Evolutionary conservation across 2,329 filamentous ascomycete species (phyloP).

Genomic region (Pleomassaria siparia): DNA sequence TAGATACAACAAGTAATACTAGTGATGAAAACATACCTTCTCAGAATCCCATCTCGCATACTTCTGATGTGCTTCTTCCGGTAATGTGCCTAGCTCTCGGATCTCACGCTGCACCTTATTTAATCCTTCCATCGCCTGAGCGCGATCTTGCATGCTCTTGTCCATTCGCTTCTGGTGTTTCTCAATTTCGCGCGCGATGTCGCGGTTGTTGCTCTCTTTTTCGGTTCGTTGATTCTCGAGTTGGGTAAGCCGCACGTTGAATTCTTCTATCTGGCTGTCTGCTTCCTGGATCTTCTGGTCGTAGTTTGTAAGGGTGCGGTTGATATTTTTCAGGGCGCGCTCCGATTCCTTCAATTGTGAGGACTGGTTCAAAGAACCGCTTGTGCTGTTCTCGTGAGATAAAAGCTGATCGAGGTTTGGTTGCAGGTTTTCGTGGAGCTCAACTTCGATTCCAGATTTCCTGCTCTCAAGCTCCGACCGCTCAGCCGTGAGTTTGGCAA

Average conservation of each 20-base stretch:
- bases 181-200: slow-evolving; percentile 75
- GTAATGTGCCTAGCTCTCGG: slow-evolving; percentile 86
- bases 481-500: slow-evolving; percentile 71
- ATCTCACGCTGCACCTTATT: slow-evolving; percentile 86
- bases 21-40: slow-evolving; percentile 55
- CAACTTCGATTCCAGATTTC: slow-evolving; percentile 82
- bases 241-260: slow-evolving; percentile 56
- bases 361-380: slow-evolving; percentile 55
- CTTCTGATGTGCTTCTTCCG: slow-evolving; percentile 90
- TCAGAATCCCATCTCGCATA: slow-evolving; percentile 83
- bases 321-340: slow-evolving; percentile 77
- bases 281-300: slow-evolving; percentile 71
- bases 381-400: slow-evolving; percentile 46
- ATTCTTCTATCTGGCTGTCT: slow-evolving; percentile 70
- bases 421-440: slow-evolving; percentile 84
- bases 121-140: slow-evolving; percentile 73
- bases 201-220: slow-evolving; percentile 71
- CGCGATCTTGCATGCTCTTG: slow-evolving; percentile 87
- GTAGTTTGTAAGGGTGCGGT: slow-evolving; percentile 66
- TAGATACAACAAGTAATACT: slow-evolving; percentile 14
- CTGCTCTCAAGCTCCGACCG: slow-evolving; percentile 76
- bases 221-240: slow-evolving; percentile 62
- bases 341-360: slow-evolving; percentile 74
- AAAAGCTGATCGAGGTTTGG: slow-evolving; percentile 81
- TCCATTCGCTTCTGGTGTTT: slow-evolving; percentile 88